phyloP scores from a whole-genome alignment of 192 early-diverging fungal genomes.

The Coemansia pectinata region DNA sequence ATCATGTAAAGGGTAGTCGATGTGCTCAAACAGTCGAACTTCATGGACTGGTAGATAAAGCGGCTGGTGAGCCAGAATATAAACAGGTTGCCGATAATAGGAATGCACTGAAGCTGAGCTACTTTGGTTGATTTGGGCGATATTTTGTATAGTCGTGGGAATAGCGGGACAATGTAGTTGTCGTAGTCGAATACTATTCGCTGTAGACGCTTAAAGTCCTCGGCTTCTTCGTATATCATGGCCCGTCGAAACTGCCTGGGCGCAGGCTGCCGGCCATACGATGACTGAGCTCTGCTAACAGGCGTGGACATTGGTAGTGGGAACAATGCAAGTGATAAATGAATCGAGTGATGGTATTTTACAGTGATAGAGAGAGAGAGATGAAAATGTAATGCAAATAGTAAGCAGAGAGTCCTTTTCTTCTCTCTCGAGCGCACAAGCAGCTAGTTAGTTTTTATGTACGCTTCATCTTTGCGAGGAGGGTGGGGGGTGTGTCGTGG shows the following conservation, averaged over 20 bases:
- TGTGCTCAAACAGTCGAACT: conserved; percentile 24
- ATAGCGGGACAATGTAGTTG: conserved; percentile 45
- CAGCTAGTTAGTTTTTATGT: neutral
- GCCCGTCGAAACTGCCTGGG: conserved; percentile 19
- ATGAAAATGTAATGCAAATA: conserved; percentile 5
- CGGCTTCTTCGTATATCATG: conserved; percentile 34
- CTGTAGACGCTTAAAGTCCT: conserved; percentile 35
- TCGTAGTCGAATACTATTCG: conserved; percentile 38
- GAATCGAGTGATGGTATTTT: neutral
- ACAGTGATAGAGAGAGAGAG: neutral
- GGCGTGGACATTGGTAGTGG: neutral
- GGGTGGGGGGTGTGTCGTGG: neutral
- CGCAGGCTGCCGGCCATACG: neutral
- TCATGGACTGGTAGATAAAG: conserved; percentile 25
- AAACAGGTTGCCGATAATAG: conserved; percentile 42
- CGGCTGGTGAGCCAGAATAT: conserved; percentile 19
- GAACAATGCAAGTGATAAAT: neutral
- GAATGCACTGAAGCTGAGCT: conserved; percentile 46
- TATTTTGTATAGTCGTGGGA: conserved; percentile 12
- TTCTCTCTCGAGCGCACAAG: neutral
- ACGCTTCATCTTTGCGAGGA: neutral
- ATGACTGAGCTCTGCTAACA: neutral
- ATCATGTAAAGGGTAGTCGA: conserved; percentile 26
- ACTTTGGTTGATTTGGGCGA: conserved; percentile 47
- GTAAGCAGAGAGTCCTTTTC: neutral